phyloP scores from a whole-genome alignment of 352 stramenopile genomes.

The Thalassiosira ordinaria region DNA sequence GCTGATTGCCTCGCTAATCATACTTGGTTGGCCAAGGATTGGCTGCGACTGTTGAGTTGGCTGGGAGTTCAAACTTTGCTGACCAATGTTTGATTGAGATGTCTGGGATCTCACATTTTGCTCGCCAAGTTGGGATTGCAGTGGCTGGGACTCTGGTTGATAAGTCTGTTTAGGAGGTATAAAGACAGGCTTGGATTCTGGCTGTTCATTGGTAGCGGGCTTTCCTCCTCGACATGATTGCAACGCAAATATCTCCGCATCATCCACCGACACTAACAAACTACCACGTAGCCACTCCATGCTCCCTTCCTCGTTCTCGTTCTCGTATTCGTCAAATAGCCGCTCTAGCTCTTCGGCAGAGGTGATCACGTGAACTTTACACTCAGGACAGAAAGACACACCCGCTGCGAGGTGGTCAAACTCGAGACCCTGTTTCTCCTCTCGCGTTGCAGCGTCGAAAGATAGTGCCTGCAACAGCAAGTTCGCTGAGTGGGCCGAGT shows the following conservation, averaged over 20 bases:
- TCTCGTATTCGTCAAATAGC: conserved; percentile 26
- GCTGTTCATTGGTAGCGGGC: too few species aligned
- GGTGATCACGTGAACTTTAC: conserved; percentile 37
- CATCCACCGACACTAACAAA: conserved; percentile 30
- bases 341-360: conserved; percentile 14
- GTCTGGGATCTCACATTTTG: too few species aligned
- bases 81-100: too few species aligned
- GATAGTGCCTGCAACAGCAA: conserved; percentile 35
- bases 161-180: too few species aligned
- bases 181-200: too few species aligned
- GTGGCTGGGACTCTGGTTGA: too few species aligned
- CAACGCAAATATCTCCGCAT: conserved; percentile 16
- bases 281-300: conserved; percentile 22
- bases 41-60: background rate
- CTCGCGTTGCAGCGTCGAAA: conserved; percentile 33
- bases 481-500: conserved; percentile 29
- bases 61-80: too few species aligned
- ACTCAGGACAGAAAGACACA: conserved; percentile 33
- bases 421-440: background rate
- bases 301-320: conserved; percentile 5
- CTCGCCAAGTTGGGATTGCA: too few species aligned
- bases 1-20: background rate
- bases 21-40: conserved; percentile 2
- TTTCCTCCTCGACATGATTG: too few species aligned
- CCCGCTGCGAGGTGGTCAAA: background rate